Base-by-base conservation (phyloP, 2,329 filamentous ascomycete species). In the Aspergillus versicolor region DNA sequence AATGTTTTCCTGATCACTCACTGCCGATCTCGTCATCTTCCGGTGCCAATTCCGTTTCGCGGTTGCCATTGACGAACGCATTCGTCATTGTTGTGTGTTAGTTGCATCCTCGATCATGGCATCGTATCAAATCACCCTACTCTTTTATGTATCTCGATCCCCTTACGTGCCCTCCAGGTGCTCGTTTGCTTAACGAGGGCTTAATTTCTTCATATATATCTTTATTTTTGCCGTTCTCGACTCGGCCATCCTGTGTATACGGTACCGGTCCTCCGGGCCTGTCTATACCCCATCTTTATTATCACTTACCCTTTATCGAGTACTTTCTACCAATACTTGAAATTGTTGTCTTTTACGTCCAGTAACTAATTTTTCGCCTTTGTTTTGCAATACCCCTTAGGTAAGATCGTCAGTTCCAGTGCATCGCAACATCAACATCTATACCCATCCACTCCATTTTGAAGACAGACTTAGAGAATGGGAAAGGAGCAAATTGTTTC, bases 31-130 rank as follows among this genome's bases (percentile, higher is more conserved):
- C 46, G 49, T 58, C 52, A 45, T 50, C 49, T n/a, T 38, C 27
- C 47, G 22, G 8, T n/a, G 54, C 53, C 54, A 37, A 48, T 60
- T 63, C 57, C 60, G 56, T 59, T 56, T 54, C 37, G 56, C 50
- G 19, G 41, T 54, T 49, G 34, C 46, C 38, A 27, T 52, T 57
- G 50, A 47, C 51, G 48, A 55, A 67, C 63, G 66, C 66, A 64
- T 69, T 64, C 63, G 67, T 70, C 64, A 67, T 64, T 59, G 54
- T 61, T 62, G 52, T 61, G 59, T 64, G 56, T 66, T 63, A 63
- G 59, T 59, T 62, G 63, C 63, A 61, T 65, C 54, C 49, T 64
- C 58, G 41, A 56, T 45, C 58, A 62, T 59, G 49, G 54, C 62
- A 45, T 57, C 8, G 27, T 13, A 43, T 48, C 43, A 46, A 47